Evolutionary conservation across 2,329 filamentous ascomycete genomes (phyloP), one percentile per base, ranked within the genome.

Genomic region (Hypoxylon sp.): DNA sequence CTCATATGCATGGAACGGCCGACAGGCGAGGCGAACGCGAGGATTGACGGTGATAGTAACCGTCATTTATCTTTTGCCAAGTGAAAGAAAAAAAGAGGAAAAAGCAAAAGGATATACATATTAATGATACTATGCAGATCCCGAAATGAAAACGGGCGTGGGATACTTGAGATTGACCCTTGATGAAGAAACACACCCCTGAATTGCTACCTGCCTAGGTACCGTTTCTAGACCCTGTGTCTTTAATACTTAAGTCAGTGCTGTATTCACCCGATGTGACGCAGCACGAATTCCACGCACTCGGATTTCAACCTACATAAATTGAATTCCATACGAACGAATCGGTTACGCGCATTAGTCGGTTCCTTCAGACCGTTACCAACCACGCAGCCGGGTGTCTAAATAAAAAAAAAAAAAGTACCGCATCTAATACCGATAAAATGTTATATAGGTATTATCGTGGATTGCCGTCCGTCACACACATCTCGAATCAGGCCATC

Each of bases 241-340:
- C 56, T 61, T 64, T 51, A 14, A 23, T 30, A n/a, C n/a, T n/a
- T n/a, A 41, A 23, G 50, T 11, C 32, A 34, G 28, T 58, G 13
- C 43, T 55, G 63, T 61, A 63, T 45, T 56, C 49, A 62, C 55
- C 64, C 64, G 64, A 45, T n/a, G 49, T 51, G 59, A 56, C 59
- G 61, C 61, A 65, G 46, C 61, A 58, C 61, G 49, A 68, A 68
- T 65, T 59, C 68, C 68, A 68, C 28, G 50, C 49, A 23, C 51
- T 48, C 48, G 64, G 67, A 53, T 65, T 62, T 55, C 49, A 38
- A 51, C 43, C 46, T 64, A 11, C 45, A 52, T 21, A 63, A 49
- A 63, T 51, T 64, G 41, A 34, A 46, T 23, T 36, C 43, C 36
- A 51, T 63, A 67, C 63, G 60, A 67, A 67, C 56, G 32, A 23